Evolutionary conservation across 495 filamentous ascomycete species (phyloP).

Genomic region (Neurospora intermedia): DNA sequence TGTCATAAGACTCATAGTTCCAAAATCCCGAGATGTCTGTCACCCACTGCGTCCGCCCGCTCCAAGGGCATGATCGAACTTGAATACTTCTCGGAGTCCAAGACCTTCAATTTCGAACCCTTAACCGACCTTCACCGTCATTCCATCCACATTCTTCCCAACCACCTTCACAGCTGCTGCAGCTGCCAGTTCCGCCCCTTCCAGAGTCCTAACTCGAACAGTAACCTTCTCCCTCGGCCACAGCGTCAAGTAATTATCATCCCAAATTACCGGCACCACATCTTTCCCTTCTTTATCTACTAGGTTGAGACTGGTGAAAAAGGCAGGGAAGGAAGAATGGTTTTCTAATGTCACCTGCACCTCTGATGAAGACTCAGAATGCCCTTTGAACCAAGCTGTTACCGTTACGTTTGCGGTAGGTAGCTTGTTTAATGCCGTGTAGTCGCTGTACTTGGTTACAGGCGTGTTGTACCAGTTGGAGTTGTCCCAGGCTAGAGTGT

Average conservation of each 20-base stretch:
- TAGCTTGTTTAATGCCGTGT: constrained; percentile 36
- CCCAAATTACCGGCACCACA: constrained; percentile 44
- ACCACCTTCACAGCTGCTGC: constrained; percentile 1
- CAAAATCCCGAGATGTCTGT: not conserved
- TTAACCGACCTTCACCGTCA: not conserved
- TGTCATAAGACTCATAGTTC: not conserved
- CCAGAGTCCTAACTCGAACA: not conserved
- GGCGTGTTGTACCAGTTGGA: constrained; percentile 52
- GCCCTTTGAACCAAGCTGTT: not conserved
- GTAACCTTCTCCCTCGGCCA: constrained; percentile 44
- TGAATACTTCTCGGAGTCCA: too few relatives aligned
- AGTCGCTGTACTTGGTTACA: constrained; percentile 42
- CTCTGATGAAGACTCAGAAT: not conserved
- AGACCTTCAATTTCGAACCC: not conserved
- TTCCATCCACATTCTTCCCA: constrained; percentile 14
- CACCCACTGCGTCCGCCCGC: not conserved
- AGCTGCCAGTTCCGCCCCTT: not conserved
- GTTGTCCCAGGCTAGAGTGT: constrained; percentile 43
- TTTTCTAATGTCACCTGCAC: constrained; percentile 40
- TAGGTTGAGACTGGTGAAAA: constrained; percentile 44
- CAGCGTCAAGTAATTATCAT: constrained; percentile 53
- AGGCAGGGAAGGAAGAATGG: constrained; percentile 38
- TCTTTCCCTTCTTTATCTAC: constrained; percentile 32
- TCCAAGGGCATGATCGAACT: not conserved
- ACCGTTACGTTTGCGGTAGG: constrained; percentile 25